phyloP scores from a whole-genome alignment of 2,329 filamentous ascomycete species.

The Oidium heveae region DNA sequence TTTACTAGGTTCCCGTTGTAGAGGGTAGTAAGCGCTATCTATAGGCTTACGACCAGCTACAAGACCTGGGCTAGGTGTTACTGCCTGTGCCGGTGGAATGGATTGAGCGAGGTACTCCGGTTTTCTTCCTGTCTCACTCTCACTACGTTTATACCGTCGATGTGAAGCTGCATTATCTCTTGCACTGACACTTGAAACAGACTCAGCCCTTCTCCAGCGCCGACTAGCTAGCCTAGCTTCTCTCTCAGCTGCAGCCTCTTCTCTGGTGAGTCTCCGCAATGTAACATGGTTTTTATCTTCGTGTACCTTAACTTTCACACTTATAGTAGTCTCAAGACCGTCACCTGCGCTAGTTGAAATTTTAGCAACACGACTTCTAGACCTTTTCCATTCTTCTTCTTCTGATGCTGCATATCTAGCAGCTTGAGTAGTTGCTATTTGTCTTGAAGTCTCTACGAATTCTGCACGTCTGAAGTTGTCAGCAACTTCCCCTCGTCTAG shows the following conservation, averaged over 20 bases:
- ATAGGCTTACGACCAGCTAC: constrained; percentile 26
- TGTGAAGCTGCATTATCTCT: constrained; percentile 24
- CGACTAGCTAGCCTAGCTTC: constrained; percentile 13
- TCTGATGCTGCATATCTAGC: constrained; percentile 23
- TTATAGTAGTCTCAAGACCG: constrained; percentile 23
- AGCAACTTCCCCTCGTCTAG: too few species aligned
- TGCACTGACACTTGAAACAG: constrained; percentile 29
- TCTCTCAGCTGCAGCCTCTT: constrained; percentile 24
- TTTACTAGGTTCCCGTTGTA: constrained; percentile 3
- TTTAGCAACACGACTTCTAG: constrained; percentile 5
- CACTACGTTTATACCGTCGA: constrained; percentile 28
- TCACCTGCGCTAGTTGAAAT: constrained; percentile 8
- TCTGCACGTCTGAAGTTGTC: too few species aligned
- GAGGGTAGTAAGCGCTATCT: constrained; percentile 33
- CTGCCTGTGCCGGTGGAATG: constrained; percentile 5
- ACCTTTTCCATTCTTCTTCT: constrained; percentile 15
- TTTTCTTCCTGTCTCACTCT: constrained; percentile 19
- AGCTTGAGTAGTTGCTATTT: constrained; percentile 21
- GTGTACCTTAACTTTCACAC: constrained; percentile 33
- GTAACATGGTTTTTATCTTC: constrained; percentile 37
- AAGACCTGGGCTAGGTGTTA: constrained; percentile 30
- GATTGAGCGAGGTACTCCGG: constrained; percentile 5
- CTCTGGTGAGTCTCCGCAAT: constrained; percentile 32
- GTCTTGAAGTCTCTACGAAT: constrained; percentile 18
- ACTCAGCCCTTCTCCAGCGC: constrained; percentile 21